Conservation (phyloP, 768 basidiomycete genomes). For the Suillus subluteus region DNA sequence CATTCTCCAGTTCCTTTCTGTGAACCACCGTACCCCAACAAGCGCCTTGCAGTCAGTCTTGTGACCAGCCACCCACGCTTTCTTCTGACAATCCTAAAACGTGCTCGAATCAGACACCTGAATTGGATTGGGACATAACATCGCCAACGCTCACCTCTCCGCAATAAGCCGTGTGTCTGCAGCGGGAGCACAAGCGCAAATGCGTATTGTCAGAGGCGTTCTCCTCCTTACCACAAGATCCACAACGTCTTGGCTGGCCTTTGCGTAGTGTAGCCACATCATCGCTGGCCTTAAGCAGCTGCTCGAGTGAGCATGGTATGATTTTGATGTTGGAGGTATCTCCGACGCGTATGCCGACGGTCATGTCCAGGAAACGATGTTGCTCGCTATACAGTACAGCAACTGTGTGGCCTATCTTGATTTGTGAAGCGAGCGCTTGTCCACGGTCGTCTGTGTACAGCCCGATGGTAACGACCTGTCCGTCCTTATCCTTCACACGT, state of each 20-base stretch:
- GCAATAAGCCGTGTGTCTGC: not conserved
- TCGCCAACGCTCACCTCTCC: not conserved
- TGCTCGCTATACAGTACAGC: constrained; percentile 16
- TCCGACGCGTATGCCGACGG: constrained; percentile 12
- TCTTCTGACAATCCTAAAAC: constrained; percentile 1
- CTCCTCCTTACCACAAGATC: not conserved
- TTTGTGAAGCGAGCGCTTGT: not conserved
- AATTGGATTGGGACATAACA: not conserved
- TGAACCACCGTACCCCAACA: constrained; percentile 2
- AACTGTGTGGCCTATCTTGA: constrained; percentile 11
- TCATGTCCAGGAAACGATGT: constrained; percentile 10
- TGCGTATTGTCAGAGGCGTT: not conserved
- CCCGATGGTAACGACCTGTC: constrained; percentile 23
- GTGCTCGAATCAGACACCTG: not conserved
- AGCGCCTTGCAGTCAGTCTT: not conserved
- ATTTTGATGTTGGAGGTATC: constrained; percentile 6
- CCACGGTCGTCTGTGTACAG: constrained; percentile 26
- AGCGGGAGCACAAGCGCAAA: constrained; percentile 4
- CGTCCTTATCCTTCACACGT: constrained; percentile 30
- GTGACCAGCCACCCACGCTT: not conserved
- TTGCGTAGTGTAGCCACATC: not conserved
- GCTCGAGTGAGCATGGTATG: constrained; percentile 1
- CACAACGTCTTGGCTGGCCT: not conserved
- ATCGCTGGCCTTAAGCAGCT: not conserved
- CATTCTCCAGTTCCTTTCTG: not conserved